Evolutionary conservation across 2,329 filamentous ascomycete species (phyloP).

Genomic region (Alternaria alternata): DNA sequence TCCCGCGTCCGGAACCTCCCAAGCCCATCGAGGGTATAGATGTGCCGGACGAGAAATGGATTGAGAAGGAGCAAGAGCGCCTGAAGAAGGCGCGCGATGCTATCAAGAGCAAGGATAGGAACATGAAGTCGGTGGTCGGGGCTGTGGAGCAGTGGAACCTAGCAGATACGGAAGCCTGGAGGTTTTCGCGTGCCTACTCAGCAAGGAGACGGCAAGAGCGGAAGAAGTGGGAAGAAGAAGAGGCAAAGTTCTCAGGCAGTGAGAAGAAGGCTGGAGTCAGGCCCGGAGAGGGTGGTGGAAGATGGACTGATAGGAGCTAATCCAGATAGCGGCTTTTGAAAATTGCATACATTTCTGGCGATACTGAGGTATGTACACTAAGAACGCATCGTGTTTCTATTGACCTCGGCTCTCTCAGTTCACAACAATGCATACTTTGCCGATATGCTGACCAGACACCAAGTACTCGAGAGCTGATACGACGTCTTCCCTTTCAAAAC

Average conservation of each 20-base stretch:
- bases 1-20: constrained; percentile 54
- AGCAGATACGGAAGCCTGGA: constrained; percentile 80
- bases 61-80: constrained; percentile 63
- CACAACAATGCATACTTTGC: constrained; percentile 27
- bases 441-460: constrained; percentile 44
- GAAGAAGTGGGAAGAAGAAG: constrained; percentile 73
- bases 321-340: neutral
- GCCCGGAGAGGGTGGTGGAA: constrained; percentile 40
- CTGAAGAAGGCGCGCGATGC: constrained; percentile 61
- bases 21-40: constrained; percentile 61
- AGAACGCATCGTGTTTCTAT: neutral
- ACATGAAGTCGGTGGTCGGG: constrained; percentile 46
- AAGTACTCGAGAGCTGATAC: constrained; percentile 46
- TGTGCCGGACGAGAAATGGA: constrained; percentile 61
- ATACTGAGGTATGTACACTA: neutral
- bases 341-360: constrained; percentile 5
- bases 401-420: neutral
- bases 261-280: constrained; percentile 63
- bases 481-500: constrained; percentile 41
- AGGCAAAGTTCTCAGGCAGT: constrained; percentile 69
- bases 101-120: constrained; percentile 45
- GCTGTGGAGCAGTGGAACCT: constrained; percentile 63
- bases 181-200: constrained; percentile 73
- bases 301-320: constrained; percentile 42
- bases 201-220: constrained; percentile 71